Evolutionary conservation across 306 rosid species (phyloP), one percentile per base, ranked within the genome.

Genomic region (Senna siamea): DNA sequence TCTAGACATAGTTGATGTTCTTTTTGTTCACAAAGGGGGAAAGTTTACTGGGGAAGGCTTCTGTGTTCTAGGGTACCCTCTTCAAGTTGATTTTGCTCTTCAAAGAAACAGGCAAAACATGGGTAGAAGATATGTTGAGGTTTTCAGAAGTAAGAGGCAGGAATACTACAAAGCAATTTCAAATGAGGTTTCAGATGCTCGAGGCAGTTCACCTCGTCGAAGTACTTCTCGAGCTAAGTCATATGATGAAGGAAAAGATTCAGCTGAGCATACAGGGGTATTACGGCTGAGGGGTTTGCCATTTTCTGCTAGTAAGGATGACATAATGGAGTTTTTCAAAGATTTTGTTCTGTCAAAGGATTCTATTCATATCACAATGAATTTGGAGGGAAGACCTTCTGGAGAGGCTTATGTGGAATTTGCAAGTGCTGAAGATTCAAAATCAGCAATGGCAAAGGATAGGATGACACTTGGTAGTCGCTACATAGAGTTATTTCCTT

Each of bases 341-440:
- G 96, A 85, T 69, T 91, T 71, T 77, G 82, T 28, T 35, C 77
- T 93, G 78, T 72, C 88, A 5, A 93, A 93, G 62, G 87, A 87
- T 23, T 78, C 84, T 0, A 57, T 91, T 75, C 89, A 89, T 79
- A 80, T 90, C 37, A 40, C 85, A 66, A 67, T 87, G 93, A 93
- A 89, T 75, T 93, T 89, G 2, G 97, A 93, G 82, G 98, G 98
- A n/a, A 87, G 98, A 74, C 93, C 93, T 28, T 91, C 93, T 20
- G 98, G 98, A 74, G 98, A 93, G 84, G 98, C 96, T 70, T 90
- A 87, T 74, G 96, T 89, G 56, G 98, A 93, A 92, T 93, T 93
- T 50, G 79, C 76, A 38, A 79, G 77, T 30, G 84, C 88, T 19
- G 93, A 89, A 55, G 98, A 93, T 72, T 93, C 98, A 4, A 89